Evolutionary conservation across 2,329 filamentous ascomycete species (phyloP), one percentile per base, ranked within the genome.

Genomic region (Aspergillus cejpii): DNA sequence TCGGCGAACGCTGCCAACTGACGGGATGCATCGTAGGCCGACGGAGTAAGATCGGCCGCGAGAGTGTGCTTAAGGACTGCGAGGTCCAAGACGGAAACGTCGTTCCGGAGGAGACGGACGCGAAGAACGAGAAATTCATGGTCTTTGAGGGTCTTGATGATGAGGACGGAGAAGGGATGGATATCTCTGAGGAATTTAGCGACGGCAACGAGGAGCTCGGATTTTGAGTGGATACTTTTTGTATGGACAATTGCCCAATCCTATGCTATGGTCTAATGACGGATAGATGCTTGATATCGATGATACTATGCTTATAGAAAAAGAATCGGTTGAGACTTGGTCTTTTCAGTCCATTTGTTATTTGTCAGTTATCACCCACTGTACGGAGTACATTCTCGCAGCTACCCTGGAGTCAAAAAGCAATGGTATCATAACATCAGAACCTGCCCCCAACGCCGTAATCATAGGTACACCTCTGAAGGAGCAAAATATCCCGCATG

Each of bases 21-120:
- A 92, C 86, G 1, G 86, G 87, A 17, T 96, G 90, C 60, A 86
- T 97, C 24, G 70, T 97, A 31, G 92, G 92, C 3, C 80, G 84
- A 59, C 73, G 87, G 50, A 85, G 84, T 53, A 83, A 85, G 57
- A 80, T 98, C 54, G 90, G 91, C n/a, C 86, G 87, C 37, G 84
- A 83, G 6, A 83, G 77, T 5, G 78, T 81, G n/a, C 68, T 97
- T 54, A 89, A 84, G 42, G 87, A 95, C 49, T 96, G 90, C 58
- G 89, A 97, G 68, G 84, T 97, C 4, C 89, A 95, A 64, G 87
- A 95, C 65, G 76, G 75, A 2, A 91, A 91, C 61, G 75, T 91
- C 6, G 77, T 95, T 1, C 83, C 90, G 37, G 90, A 94, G 59
- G 79, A 86, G n/a, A 85, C 74, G 6, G 77, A 81, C 46, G 72